Percentiles rank a stretch among this genome's conserved stretches.
Evolutionary conservation across 2,329 filamentous ascomycete species (phyloP).

Genomic region (Colletotrichum godetiae): DNA sequence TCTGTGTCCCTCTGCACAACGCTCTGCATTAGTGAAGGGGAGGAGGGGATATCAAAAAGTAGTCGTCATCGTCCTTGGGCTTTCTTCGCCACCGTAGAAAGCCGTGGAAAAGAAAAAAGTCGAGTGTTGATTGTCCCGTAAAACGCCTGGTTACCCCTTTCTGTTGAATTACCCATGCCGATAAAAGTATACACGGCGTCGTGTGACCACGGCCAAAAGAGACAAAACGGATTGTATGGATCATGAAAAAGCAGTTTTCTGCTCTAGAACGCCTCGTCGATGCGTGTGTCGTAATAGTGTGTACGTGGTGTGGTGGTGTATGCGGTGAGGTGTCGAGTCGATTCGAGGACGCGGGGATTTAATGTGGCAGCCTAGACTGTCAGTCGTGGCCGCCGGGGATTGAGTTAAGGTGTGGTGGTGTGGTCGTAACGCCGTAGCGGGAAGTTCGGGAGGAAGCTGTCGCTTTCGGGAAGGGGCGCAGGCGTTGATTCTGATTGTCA

Average conservation of each 20-base stretch:
- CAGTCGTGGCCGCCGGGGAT: slow-evolving; percentile 17
- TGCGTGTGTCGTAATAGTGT: slow-evolving; percentile 31
- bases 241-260: slow-evolving; percentile 11
- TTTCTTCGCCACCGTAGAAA: slow-evolving; percentile 28
- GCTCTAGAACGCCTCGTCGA: slow-evolving; percentile 32
- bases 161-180: slow-evolving; percentile 7
- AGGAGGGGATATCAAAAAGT: slow-evolving; percentile 32
- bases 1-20: neutral
- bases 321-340: neutral
- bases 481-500: slow-evolving; percentile 36
- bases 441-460: slow-evolving; percentile 7
- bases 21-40: slow-evolving; percentile 6
- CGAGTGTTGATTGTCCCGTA: slow-evolving; percentile 1
- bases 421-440: slow-evolving; percentile 29
- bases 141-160: slow-evolving; percentile 10
- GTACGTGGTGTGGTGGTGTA: slow-evolving; percentile 4
- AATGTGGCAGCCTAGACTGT: slow-evolving; percentile 22
- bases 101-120: neutral
- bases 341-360: neutral
- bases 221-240: slow-evolving; percentile 21
- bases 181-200: slow-evolving; percentile 17
- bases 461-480: slow-evolving; percentile 11
- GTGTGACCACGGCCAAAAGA: neutral
- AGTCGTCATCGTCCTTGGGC: slow-evolving; percentile 34
- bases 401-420: slow-evolving; percentile 17